Evolutionary conservation across 208 protist genomes (phyloP).

Genomic region (Trypanosoma theileri): DNA sequence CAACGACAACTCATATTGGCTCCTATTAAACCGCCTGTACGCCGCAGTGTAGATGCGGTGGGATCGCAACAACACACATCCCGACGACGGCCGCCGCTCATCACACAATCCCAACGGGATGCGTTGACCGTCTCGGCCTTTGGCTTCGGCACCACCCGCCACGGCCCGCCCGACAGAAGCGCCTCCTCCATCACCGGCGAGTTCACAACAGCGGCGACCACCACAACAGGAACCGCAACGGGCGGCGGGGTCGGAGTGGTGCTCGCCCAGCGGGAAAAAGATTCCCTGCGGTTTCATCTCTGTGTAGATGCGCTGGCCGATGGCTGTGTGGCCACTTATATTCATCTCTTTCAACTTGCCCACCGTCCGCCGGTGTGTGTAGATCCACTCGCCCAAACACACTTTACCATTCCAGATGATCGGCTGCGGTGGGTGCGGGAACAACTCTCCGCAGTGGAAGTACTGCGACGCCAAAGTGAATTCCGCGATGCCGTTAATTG

Average conservation of each 20-base stretch:
- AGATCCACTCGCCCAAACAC: constrained; percentile 69
- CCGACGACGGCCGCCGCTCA: constrained; percentile 25
- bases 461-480: constrained; percentile 80
- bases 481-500: constrained; percentile 63
- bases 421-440: constrained; percentile 81
- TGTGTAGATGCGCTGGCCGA: constrained; percentile 80
- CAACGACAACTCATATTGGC: constrained; percentile 7
- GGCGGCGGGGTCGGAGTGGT: constrained; percentile 35
- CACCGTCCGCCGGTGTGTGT: constrained; percentile 88
- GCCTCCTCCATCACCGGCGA: constrained; percentile 16
- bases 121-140: constrained; percentile 48
- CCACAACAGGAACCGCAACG: not conserved
- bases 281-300: constrained; percentile 74
- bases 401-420: constrained; percentile 73
- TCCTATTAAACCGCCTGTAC: not conserved
- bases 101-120: constrained; percentile 43
- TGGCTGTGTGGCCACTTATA: constrained; percentile 81
- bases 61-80: not conserved
- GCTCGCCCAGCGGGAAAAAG: constrained; percentile 54
- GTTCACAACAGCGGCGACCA: constrained; percentile 28
- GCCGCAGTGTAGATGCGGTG: not conserved
- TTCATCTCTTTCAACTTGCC: constrained; percentile 82
- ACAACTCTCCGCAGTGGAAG: constrained; percentile 68
- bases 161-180: constrained; percentile 7
- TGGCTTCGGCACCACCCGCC: constrained; percentile 41